Conservation (phyloP, 75 land plant species). For the Adiantum capillusveneris region DNA sequence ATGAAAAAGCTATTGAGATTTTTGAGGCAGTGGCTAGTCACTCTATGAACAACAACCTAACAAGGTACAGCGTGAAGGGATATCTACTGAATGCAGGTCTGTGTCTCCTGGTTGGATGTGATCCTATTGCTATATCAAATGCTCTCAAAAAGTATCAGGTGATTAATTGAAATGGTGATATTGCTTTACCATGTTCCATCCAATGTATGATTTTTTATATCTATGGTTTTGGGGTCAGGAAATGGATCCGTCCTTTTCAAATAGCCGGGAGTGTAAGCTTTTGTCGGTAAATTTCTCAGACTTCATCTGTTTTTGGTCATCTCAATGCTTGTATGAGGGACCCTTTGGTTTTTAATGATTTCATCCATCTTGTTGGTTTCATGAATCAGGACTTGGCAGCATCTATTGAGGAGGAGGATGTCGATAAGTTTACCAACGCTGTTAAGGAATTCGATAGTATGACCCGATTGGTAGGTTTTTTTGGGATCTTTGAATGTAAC, state of each 20-base stretch:
- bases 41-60: conserved; percentile 61
- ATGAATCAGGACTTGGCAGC: conserved; percentile 61
- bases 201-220: too few species aligned
- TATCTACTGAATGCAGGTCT: conserved; percentile 88
- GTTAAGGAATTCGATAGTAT: conserved; percentile 88
- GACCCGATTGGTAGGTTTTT: conserved; percentile 77
- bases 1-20: conserved; percentile 72
- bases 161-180: neutral
- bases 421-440: conserved; percentile 69
- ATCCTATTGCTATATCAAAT: conserved; percentile 69
- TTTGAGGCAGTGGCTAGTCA: conserved; percentile 79
- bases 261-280: conserved; percentile 78
- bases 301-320: too few species aligned
- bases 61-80: conserved; percentile 91
- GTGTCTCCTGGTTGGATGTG: conserved; percentile 77
- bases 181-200: neutral
- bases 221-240: conserved; percentile 37
- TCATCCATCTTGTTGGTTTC: too few species aligned
- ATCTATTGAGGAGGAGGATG: conserved; percentile 75
- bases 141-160: conserved; percentile 89
- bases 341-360: too few species aligned
- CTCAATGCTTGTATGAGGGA: too few species aligned
- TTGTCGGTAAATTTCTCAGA: conserved; percentile 36
- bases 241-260: conserved; percentile 84
- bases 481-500: too few species aligned